Evolutionary conservation across 225 moss, liverwort and hornwort species (phyloP).

Genomic region (Climacium dendroides): DNA sequence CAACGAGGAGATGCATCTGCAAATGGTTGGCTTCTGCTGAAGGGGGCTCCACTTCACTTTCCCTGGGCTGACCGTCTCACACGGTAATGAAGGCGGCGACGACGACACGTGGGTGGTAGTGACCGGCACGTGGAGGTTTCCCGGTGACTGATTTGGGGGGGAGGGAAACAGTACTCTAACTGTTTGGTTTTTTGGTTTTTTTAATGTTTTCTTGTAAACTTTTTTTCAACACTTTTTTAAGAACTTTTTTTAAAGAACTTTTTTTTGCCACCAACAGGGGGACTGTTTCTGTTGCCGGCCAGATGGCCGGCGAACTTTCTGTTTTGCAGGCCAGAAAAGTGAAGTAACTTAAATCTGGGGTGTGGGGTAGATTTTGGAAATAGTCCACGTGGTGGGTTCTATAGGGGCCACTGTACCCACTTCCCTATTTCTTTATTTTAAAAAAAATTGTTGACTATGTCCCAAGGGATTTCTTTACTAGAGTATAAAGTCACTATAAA

Average conservation of each 20-base stretch:
- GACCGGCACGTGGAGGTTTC: not conserved
- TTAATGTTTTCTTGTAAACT: rapidly evolving
- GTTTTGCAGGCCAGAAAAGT: not conserved
- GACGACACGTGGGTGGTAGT: not conserved
- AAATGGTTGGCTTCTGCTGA: not conserved
- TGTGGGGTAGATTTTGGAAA: not conserved
- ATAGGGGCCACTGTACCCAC: too few relatives aligned
- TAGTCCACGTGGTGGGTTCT: not conserved
- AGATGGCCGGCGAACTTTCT: not conserved
- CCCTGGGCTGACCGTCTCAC: not conserved
- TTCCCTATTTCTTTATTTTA: not conserved
- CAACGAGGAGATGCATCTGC: not conserved
- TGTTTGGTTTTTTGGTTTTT: not conserved
- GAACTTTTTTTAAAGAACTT: too few relatives aligned
- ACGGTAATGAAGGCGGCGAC: not conserved
- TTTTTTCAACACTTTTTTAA: too few relatives aligned
- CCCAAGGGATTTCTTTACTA: too few relatives aligned
- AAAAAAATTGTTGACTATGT: not conserved
- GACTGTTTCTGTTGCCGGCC: not conserved
- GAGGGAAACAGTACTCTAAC: not conserved
- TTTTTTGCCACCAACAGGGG: too few relatives aligned
- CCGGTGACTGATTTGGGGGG: not conserved
- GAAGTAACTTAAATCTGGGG: not conserved
- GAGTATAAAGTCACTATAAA: too few relatives aligned
- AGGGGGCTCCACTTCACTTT: not conserved